Percentiles rank a stretch among this genome's conserved stretches.
Evolutionary conservation across 257 asterid genomes (phyloP).

Genomic region (Lithospermum erythrorhizon): DNA sequence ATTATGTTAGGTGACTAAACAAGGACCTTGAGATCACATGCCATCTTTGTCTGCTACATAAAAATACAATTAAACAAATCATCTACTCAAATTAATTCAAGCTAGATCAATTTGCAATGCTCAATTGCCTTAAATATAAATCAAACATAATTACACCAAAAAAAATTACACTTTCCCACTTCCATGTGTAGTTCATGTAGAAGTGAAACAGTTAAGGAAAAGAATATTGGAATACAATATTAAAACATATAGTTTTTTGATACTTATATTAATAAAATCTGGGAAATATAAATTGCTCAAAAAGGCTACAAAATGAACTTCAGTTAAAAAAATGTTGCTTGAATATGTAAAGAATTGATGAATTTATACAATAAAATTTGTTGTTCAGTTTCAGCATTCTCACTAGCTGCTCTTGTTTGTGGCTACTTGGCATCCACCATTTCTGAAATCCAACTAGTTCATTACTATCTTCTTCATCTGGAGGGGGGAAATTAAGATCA

Average conservation of each 20-base stretch:
- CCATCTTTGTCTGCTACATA: constrained; percentile 7
- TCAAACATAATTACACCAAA: constrained; percentile 9
- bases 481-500: too few relatives aligned
- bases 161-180: not conserved
- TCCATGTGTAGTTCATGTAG: constrained; percentile 4
- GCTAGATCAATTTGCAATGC: too few relatives aligned
- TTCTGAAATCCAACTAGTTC: too few relatives aligned
- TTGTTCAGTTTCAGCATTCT: too few relatives aligned
- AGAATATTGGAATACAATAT: not conserved
- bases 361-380: too few relatives aligned
- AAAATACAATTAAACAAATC: not conserved
- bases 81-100: too few relatives aligned
- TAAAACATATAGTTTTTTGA: not conserved
- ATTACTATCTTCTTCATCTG: too few relatives aligned
- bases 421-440: too few relatives aligned
- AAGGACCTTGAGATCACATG: constrained; percentile 16
- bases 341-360: too few relatives aligned
- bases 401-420: too few relatives aligned
- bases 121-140: constrained; percentile 3
- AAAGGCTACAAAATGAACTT: not conserved
- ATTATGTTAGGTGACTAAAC: constrained; percentile 31
- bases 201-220: not conserved
- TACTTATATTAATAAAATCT: not conserved
- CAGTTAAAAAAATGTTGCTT: not conserved
- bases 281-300: not conserved